Evolutionary conservation across 805 yeast genomes (phyloP), one percentile per base, ranked within the genome.

Genomic region (Hanseniaspora meyeri): DNA sequence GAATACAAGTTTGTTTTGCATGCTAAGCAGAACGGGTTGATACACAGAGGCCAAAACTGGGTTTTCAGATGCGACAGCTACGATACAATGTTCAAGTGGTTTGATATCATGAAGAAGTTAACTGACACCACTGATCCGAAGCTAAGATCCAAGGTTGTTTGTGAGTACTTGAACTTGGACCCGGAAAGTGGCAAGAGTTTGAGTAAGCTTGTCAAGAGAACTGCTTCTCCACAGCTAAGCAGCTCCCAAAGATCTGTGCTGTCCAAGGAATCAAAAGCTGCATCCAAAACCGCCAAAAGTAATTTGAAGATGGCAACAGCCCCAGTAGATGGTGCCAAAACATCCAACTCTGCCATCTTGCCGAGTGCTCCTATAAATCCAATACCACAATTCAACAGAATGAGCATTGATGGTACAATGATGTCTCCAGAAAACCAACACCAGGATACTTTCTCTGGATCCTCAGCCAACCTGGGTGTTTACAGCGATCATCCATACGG

Each of bases 61-160:
- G 93, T 90, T n/a, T 90, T 91, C 73, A 77, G 95, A 61, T 83
- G 95, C n/a, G 93, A 86, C 64, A 78, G 85, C 50, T 85, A 85
- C 63, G 85, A 82, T 43, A 69, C 77, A 36, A 87, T 89, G 91
- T 80, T 83, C 67, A 77, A 74, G 42, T 91, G 98, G 98, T 87
- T 79, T 68, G 79, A 79, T 61, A 95, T 86, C 65, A 74, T 91
- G 61, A 81, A 82, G 66, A 74, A 73, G 49, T 73, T 89, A 62
- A 84, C 93, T 2, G 69, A 76, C 16, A 73, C 85, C 58, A 73
- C 82, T 20, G 77, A 78, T n/a, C 81, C 87, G 1, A 70, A 75
- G 31, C 75, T 83, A 14, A 74, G 87, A 64, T 75, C 83, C 1
- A 71, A 75, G 49, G 72, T 74, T 45, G 74, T 75, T 11, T 64